Conservation (phyloP, 441 rosid genomes). For the Metrosideros polymorpha region DNA sequence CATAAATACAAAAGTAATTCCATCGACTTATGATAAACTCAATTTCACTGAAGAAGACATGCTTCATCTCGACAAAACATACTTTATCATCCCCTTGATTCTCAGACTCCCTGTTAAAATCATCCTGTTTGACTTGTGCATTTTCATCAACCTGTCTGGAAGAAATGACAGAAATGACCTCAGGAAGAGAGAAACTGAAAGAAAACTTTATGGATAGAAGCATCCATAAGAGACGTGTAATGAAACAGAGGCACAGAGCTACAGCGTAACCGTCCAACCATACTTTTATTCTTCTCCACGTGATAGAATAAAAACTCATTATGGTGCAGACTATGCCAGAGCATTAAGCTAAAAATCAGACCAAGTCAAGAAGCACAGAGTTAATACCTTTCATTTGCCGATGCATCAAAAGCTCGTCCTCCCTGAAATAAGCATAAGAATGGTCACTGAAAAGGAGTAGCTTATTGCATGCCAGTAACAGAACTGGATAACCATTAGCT, state of each 20-base stretch:
- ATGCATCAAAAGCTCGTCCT: neutral
- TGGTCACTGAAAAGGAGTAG: neutral
- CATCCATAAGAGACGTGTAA: neutral
- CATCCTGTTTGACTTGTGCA: conserved; percentile 18
- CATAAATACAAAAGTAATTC: neutral
- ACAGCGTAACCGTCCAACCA: neutral
- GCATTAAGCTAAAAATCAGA: neutral
- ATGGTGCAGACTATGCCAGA: neutral
- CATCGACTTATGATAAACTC: conserved; percentile 1
- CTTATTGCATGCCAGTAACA: neutral
- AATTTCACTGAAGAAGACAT: neutral
- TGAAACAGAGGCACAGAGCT: neutral
- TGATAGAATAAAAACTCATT: neutral
- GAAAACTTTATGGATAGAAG: neutral
- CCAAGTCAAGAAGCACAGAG: neutral
- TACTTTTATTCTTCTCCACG: neutral
- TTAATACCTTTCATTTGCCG: neutral
- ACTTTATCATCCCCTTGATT: conserved; percentile 26
- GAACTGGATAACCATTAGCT: neutral
- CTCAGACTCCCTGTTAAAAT: neutral
- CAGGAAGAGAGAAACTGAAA: conserved; percentile 15
- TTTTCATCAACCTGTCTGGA: conserved; percentile 50
- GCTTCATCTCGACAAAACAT: neutral
- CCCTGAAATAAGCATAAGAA: neutral
- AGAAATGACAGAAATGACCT: conserved; percentile 10